Percentiles rank a stretch among this genome's conserved stretches.
Evolutionary conservation across 257 asterid species (phyloP).

Genomic region (Solanum piurae): DNA sequence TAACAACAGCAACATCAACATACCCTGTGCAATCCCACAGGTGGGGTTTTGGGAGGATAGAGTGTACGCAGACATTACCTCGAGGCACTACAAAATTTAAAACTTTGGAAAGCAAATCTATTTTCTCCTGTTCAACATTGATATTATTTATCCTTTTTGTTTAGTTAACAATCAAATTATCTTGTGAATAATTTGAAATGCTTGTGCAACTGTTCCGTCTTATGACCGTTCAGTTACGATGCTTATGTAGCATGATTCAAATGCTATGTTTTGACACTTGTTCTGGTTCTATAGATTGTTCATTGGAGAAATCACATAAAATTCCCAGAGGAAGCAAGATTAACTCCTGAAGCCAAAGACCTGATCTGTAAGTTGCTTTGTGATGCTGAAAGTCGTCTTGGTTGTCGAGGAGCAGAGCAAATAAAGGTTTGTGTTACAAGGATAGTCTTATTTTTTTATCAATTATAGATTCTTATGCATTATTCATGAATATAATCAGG

Average conservation of each 20-base stretch:
- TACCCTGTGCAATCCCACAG: neutral
- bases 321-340: conserved; percentile 56
- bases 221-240: neutral
- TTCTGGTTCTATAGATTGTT: conserved; percentile 40
- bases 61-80: neutral
- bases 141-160: neutral
- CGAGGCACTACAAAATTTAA: neutral
- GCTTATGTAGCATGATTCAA: neutral
- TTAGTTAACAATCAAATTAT: neutral
- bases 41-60: neutral
- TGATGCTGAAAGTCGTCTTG: conserved; percentile 53
- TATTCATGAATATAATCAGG: conserved; percentile 25
- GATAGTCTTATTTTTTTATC: neutral
- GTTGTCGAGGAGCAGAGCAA: conserved; percentile 62
- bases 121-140: neutral
- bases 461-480: neutral
- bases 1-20: neutral
- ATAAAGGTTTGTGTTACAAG: conserved; percentile 38
- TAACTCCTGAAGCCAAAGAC: conserved; percentile 64
- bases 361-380: conserved; percentile 54
- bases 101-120: neutral
- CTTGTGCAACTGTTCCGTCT: neutral
- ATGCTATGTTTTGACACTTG: neutral
- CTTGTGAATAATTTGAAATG: neutral
- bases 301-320: conserved; percentile 56